phyloP scores from a whole-genome alignment of 1,284 basidiomycete genomes.

The Prillingera fragicola region DNA sequence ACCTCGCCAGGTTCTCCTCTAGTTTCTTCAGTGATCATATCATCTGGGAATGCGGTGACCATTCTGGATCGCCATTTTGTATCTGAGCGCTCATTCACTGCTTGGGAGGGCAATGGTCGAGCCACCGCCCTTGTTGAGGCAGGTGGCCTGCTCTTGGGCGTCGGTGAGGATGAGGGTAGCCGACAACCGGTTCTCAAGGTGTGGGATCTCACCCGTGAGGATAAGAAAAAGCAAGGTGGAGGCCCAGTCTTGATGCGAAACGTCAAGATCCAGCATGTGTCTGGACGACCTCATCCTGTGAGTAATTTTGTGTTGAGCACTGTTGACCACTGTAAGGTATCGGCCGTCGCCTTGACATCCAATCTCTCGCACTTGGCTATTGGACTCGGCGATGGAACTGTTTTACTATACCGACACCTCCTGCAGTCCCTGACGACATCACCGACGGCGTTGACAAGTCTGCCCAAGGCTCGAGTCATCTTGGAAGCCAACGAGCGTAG shows the following conservation, averaged over 20 bases:
- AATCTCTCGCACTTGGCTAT: constrained; percentile 81
- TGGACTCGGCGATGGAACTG: constrained; percentile 89
- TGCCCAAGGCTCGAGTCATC: constrained; percentile 73
- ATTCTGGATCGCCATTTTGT: constrained; percentile 68
- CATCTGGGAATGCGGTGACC: constrained; percentile 31
- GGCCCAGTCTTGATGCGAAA: constrained; percentile 68
- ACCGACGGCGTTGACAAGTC: constrained; percentile 55
- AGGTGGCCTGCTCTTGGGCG: constrained; percentile 69
- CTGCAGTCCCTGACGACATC: constrained; percentile 73
- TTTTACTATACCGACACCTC: constrained; percentile 82
- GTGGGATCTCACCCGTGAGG: constrained; percentile 75
- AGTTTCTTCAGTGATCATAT: constrained; percentile 31
- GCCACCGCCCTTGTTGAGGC: constrained; percentile 57
- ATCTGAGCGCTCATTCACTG: constrained; percentile 65
- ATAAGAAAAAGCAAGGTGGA: constrained; percentile 58
- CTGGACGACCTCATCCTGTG: constrained; percentile 73
- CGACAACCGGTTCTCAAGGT: constrained; percentile 77
- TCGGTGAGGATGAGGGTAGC: constrained; percentile 75
- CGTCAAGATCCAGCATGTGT: constrained; percentile 65
- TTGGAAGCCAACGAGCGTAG: constrained; percentile 59
- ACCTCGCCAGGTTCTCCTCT: constrained; percentile 37
- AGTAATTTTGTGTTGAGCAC: constrained; percentile 23
- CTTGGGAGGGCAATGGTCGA: constrained; percentile 57
- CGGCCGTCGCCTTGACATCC: constrained; percentile 71
- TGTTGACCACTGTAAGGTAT: constrained; percentile 56